Percentiles rank a stretch among this genome's conserved stretches.
These are phyloP conservation scores for Fragaria nilgerrensis DNA, from an alignment of 306 rosid genomes.

Conservation along the genomic window DNA sequence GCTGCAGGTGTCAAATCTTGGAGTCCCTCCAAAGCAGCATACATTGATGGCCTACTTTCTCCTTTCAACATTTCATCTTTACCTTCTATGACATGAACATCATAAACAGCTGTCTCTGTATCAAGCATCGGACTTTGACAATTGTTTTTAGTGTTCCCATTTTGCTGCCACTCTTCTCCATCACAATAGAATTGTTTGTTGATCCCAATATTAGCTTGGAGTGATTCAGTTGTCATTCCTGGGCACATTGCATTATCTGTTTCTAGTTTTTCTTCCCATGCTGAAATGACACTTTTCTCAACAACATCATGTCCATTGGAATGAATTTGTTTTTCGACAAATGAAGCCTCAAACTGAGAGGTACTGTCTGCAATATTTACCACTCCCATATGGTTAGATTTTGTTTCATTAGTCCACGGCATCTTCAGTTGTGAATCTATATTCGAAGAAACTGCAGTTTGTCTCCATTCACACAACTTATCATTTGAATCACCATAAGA, in stretches of 20 bases:
- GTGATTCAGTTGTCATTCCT: constrained; percentile 17
- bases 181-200: constrained; percentile 18
- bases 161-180: constrained; percentile 33
- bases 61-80: constrained; percentile 36
- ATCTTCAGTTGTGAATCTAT: constrained; percentile 27
- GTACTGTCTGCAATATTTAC: constrained; percentile 16
- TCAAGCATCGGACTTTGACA: constrained; percentile 33
- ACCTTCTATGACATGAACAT: constrained; percentile 64
- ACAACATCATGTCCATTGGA: constrained; percentile 24
- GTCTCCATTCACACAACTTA: constrained; percentile 34
- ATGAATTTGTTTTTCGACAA: constrained; percentile 27
- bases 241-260: constrained; percentile 23
- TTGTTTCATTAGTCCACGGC: constrained; percentile 25
- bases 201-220: constrained; percentile 16
- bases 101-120: constrained; percentile 53
- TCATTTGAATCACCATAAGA: constrained; percentile 33
- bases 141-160: constrained; percentile 21
- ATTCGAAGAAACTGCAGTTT: constrained; percentile 29
- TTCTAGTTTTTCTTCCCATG: constrained; percentile 10
- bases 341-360: constrained; percentile 24
- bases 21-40: constrained; percentile 29
- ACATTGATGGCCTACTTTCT: constrained; percentile 24
- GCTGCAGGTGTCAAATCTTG: constrained; percentile 26
- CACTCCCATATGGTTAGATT: constrained; percentile 17
- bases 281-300: constrained; percentile 23